Percentiles rank a stretch among this genome's conserved stretches.
These are phyloP conservation scores for Podospora sp. DNA, from an alignment of 495 filamentous ascomycete species.

Conservation along the genomic window DNA sequence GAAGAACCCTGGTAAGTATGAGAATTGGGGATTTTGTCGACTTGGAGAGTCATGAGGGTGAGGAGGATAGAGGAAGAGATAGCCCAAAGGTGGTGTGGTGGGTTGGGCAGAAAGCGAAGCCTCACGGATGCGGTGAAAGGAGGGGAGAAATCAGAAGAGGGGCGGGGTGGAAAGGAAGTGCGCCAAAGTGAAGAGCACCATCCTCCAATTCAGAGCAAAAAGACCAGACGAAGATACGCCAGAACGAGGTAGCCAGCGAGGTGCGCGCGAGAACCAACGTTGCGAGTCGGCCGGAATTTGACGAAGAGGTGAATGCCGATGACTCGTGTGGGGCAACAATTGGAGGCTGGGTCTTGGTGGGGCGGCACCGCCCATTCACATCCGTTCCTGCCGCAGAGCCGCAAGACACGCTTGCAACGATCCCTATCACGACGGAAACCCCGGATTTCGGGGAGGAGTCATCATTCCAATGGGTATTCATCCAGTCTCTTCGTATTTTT, in stretches of 20 bases:
- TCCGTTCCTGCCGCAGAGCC: not conserved
- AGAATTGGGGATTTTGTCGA: not conserved
- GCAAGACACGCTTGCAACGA: conserved; percentile 1
- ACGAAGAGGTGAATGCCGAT: conserved; percentile 7
- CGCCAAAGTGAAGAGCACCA: not conserved
- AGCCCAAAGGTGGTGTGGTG: not conserved
- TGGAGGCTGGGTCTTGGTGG: not conserved
- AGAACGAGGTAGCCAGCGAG: not conserved
- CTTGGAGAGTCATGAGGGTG: not conserved
- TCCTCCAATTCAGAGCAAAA: not conserved
- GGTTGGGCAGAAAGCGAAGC: not conserved
- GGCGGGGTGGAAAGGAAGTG: not conserved
- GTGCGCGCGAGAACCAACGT: not conserved
- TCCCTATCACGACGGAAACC: not conserved
- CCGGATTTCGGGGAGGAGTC: not conserved
- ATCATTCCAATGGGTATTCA: not conserved
- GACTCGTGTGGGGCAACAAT: conserved; percentile 13
- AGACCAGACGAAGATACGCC: not conserved
- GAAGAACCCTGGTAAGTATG: not conserved
- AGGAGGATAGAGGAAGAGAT: not conserved
- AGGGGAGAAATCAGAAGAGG: not conserved
- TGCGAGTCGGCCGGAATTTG: not conserved
- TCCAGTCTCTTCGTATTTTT: not conserved
- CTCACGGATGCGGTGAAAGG: not conserved
- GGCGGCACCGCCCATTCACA: not conserved